Base-by-base conservation (phyloP, 148 eudicot genomes). In the Spergularia bocconei region DNA sequence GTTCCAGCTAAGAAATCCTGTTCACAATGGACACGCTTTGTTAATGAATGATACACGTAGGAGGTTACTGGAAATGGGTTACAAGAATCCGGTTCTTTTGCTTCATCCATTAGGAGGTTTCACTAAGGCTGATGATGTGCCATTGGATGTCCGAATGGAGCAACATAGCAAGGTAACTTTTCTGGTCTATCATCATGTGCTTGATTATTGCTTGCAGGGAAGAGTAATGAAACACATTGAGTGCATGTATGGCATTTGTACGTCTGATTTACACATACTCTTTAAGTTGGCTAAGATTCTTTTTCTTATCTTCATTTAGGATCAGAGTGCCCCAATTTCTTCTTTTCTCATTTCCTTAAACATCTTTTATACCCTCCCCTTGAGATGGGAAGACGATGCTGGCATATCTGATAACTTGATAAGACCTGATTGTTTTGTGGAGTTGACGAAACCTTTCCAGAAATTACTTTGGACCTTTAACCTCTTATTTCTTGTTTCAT, bases 1-100 rank as follows among this genome's bases (percentile, higher is more conserved):
- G 21, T 89, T 91, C 78, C 93, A 89, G 80, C 85, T 91, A 57
- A 85, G 97, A 69, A 91, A 91, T 80, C 97, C 97, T 7, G 93
- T 91, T 69, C 97, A 91, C 62, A 91, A 89, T 77, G 97, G 97
- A n/a, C 97, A 91, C 72, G 93, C 97, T 59, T 80, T 91, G 84
- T 70, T 91, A 19, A 91, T 91, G 97, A 91, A 87, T 76, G 97
- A 91, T 77, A 89, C 97, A 50, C 86, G 97, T 17, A 76, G 69
- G 74, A 82, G 91, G 71, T 83, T 91, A 51, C 71, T 91, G 72
- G 90, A 89, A 52, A 86, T 87, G 90, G 97, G 97, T 15, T 91
- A 79, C 75, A 89, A 87, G 78, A 91, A 91, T 71, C 97, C 97
- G 1, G 81, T 91, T 73, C 90, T 91, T 48, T 78, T 91, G 88